Evolutionary conservation across 2,329 filamentous ascomycete species (phyloP).

Genomic region (Dendryphion nanum): DNA sequence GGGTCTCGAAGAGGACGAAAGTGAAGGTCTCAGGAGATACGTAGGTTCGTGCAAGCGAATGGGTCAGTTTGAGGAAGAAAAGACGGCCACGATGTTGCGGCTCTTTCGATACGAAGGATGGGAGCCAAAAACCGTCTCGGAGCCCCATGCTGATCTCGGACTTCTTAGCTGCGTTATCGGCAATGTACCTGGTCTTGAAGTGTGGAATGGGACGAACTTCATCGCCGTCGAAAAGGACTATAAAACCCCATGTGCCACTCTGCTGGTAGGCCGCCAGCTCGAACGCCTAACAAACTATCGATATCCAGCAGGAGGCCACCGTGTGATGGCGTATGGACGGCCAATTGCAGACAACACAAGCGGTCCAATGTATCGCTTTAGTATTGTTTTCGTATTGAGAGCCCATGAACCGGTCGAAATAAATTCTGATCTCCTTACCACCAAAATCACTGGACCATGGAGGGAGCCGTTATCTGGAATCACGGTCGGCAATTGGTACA

Average conservation of each 20-base stretch:
- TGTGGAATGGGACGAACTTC: slow-evolving; percentile 28
- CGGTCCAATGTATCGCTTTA: slow-evolving; percentile 26
- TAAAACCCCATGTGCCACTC: slow-evolving; percentile 17
- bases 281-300: slow-evolving; percentile 26
- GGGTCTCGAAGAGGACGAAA: slow-evolving; percentile 7
- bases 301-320: slow-evolving; percentile 33
- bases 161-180: slow-evolving; percentile 34
- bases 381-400: slow-evolving; percentile 38
- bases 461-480: slow-evolving; percentile 17
- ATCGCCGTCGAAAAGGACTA: slow-evolving; percentile 30
- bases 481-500: slow-evolving; percentile 32
- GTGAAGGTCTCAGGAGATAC: slow-evolving; percentile 17
- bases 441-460: slow-evolving; percentile 30
- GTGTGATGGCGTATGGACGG: slow-evolving; percentile 34
- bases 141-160: slow-evolving; percentile 37
- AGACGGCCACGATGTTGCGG: slow-evolving; percentile 36
- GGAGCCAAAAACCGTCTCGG: slow-evolving; percentile 35
- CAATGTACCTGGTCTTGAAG: slow-evolving; percentile 36
- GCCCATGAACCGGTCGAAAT: slow-evolving; percentile 29
- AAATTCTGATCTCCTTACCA: slow-evolving; percentile 25
- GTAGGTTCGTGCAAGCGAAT: slow-evolving; percentile 25
- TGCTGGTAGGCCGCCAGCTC: slow-evolving; percentile 32
- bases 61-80: slow-evolving; percentile 17
- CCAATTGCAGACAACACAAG: background rate
- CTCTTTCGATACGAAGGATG: slow-evolving; percentile 38